Evolutionary conservation across 2,329 filamentous ascomycete genomes (phyloP).

Genomic region (Fusarium musae): DNA sequence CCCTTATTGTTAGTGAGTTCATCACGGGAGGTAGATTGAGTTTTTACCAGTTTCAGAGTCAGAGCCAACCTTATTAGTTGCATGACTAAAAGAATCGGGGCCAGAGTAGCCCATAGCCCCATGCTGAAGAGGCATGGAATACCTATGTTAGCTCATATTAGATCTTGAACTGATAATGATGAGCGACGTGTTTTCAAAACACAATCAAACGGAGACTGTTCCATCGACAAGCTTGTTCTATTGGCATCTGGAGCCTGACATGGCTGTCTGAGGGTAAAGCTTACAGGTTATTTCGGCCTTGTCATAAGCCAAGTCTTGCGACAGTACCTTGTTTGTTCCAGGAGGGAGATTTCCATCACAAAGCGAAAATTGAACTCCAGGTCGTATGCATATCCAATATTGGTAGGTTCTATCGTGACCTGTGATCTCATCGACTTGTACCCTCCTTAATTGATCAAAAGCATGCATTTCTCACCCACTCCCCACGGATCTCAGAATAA

Average conservation of each 20-base stretch:
- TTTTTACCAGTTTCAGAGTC: slow-evolving; percentile 26
- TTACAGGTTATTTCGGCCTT: neutral
- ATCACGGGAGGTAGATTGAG: slow-evolving; percentile 19
- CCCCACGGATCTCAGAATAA: neutral
- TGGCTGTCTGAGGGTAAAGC: neutral
- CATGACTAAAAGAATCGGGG: slow-evolving; percentile 4
- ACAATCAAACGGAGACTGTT: neutral
- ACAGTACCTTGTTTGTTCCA: neutral
- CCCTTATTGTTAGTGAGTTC: neutral
- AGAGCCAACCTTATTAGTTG: neutral
- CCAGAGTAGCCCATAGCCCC: neutral
- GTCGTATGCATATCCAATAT: neutral
- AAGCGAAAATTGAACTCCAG: neutral
- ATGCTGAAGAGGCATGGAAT: neutral
- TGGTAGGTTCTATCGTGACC: neutral
- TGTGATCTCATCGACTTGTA: neutral
- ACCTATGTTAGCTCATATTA: neutral
- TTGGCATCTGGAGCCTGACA: neutral
- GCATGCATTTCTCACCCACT: neutral
- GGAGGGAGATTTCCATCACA: neutral
- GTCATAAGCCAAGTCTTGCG: neutral
- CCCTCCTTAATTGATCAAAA: neutral
- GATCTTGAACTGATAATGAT: neutral
- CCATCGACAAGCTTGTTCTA: no score
- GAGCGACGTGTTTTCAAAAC: neutral